These are phyloP conservation scores for Hirsutella minnesotensis DNA, from an alignment of 2,329 filamentous ascomycete genomes.

Conservation along the genomic window DNA sequence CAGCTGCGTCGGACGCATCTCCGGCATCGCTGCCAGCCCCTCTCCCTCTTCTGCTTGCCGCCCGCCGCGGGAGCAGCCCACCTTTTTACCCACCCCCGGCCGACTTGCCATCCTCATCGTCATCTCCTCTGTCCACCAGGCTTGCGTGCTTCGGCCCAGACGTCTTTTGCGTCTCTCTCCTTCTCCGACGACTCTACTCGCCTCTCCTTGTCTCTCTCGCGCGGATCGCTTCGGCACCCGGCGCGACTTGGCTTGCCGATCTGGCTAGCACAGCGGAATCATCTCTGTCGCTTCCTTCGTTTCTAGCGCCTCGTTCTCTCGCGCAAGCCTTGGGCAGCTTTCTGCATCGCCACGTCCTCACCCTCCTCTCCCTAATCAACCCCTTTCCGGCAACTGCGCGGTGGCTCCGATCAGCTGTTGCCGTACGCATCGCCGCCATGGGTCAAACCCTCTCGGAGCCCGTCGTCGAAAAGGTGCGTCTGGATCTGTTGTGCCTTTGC, in stretches of 20 bases:
- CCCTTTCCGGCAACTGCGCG: constrained; percentile 9
- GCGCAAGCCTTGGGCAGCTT: not conserved
- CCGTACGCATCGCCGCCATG: constrained; percentile 43
- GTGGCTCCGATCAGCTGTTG: constrained; percentile 14
- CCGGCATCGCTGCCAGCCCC: not conserved
- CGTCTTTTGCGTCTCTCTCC: not conserved
- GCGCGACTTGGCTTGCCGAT: not conserved
- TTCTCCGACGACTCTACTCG: not conserved
- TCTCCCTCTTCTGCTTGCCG: too few relatives aligned
- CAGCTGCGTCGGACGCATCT: too few relatives aligned
- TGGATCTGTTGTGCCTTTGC: not conserved
- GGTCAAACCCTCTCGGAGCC: constrained; percentile 99
- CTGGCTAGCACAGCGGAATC: not conserved
- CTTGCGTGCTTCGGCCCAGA: not conserved
- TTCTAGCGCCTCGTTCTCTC: constrained; percentile 2
- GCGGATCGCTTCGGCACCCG: not conserved
- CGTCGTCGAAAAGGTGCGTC: constrained; percentile 86
- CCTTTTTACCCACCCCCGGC: not conserved
- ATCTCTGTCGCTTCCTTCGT: not conserved
- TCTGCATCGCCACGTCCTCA: not conserved
- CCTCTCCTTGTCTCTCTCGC: constrained; percentile 2
- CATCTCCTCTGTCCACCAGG: not conserved
- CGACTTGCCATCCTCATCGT: not conserved
- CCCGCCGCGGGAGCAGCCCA: not conserved
- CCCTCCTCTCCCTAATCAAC: constrained; percentile 3